Conservation (phyloP, 2,329 filamentous ascomycete genomes). For the Rutstroemia sp. region DNA sequence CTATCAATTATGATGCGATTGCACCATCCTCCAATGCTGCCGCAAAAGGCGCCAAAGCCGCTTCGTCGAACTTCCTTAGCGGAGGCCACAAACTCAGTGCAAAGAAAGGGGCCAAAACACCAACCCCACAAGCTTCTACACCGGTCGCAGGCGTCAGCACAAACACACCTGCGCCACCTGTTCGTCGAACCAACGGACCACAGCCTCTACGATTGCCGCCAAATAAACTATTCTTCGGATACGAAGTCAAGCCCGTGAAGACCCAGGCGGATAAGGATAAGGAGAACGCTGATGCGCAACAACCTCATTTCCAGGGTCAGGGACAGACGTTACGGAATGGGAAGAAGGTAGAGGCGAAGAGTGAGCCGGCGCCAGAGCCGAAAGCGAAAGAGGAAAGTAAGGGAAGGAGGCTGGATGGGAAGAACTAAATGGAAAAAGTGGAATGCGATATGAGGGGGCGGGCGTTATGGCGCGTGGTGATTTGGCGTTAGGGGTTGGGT, state of each 20-base stretch:
- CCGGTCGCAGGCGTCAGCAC: conserved; percentile 54
- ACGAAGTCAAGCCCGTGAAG: conserved; percentile 83
- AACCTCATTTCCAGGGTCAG: conserved; percentile 74
- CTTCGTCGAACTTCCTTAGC: conserved; percentile 70
- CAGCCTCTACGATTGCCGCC: conserved; percentile 77
- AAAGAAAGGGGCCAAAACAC: conserved; percentile 73
- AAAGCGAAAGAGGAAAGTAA: conserved; percentile 5
- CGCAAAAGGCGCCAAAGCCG: conserved; percentile 52
- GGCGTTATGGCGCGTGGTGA: neutral
- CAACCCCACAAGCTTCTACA: conserved; percentile 65
- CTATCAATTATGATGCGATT: conserved; percentile 94
- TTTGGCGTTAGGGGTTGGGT: neutral
- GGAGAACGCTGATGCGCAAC: conserved; percentile 55
- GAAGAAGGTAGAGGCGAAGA: conserved; percentile 46
- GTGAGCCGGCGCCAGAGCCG: conserved; percentile 16
- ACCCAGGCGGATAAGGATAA: conserved; percentile 65
- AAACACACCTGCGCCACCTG: conserved; percentile 24
- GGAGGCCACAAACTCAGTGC: conserved; percentile 75
- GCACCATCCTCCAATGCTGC: conserved; percentile 67
- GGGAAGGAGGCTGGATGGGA: conserved; percentile 21
- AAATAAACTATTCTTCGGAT: conserved; percentile 95
- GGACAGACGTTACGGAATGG: conserved; percentile 70
- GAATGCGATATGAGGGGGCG: neutral
- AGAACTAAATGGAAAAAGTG: neutral
- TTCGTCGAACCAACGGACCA: conserved; percentile 62